Conservation (phyloP, 352 stramenopile genomes). For the Blastocystis sp. region DNA sequence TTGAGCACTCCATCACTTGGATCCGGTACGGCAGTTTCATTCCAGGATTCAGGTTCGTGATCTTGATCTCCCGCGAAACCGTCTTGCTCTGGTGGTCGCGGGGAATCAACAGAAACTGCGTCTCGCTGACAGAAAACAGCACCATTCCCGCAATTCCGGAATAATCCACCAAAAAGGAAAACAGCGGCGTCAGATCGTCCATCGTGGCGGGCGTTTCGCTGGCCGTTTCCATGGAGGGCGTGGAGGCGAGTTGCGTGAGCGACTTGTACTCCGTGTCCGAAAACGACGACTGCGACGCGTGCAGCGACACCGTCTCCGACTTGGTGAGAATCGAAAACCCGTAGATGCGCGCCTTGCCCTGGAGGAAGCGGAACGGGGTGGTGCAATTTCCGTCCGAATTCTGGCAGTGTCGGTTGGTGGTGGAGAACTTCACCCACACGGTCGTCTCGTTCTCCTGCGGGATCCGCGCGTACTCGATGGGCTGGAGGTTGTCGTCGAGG, state of each 20-base stretch:
- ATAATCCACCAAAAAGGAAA: slow-evolving; percentile 60
- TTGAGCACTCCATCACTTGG: not conserved
- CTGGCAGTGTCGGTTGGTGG: slow-evolving; percentile 13
- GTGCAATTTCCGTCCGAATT: not conserved
- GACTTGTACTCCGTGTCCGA: not conserved
- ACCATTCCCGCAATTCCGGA: not conserved
- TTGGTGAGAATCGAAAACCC: slow-evolving; percentile 13
- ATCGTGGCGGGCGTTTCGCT: not conserved
- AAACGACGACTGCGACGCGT: not conserved
- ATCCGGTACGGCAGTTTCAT: slow-evolving; percentile 66
- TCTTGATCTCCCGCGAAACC: slow-evolving; percentile 13
- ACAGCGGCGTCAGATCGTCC: slow-evolving; percentile 2
- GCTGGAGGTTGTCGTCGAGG: not conserved
- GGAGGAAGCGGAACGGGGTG: not conserved
- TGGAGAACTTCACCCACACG: slow-evolving; percentile 12
- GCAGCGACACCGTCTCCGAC: not conserved
- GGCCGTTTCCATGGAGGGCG: not conserved
- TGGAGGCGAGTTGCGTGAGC: not conserved
- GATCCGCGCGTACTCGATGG: not conserved
- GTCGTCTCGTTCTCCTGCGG: slow-evolving; percentile 15
- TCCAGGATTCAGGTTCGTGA: slow-evolving; percentile 22
- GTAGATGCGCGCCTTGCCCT: not conserved
- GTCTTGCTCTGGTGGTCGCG: not conserved
- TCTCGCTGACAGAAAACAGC: slow-evolving; percentile 6
- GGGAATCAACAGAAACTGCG: not conserved